These are phyloP conservation scores for Erysiphe pulchra DNA, from an alignment of 2,329 filamentous ascomycete genomes.

Conservation along the genomic window DNA sequence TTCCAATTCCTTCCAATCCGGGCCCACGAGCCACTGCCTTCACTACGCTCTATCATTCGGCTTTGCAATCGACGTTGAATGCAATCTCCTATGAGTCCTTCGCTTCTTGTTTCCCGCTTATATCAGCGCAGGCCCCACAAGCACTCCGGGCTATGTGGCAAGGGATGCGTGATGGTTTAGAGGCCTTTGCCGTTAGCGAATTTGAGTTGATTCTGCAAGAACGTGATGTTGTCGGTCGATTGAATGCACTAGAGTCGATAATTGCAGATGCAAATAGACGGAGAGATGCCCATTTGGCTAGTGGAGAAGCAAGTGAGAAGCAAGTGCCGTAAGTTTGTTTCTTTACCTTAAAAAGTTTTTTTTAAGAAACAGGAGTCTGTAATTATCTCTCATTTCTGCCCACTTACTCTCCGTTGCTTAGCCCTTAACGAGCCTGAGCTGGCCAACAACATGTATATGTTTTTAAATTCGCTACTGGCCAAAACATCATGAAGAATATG, in stretches of 20 bases:
- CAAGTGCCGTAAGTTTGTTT: no score
- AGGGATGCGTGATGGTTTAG: slow-evolving; percentile 30
- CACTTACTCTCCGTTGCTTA: no score
- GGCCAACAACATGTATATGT: no score
- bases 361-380: background rate
- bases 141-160: slow-evolving; percentile 28
- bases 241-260: slow-evolving; percentile 33
- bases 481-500: no score
- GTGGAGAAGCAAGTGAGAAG: background rate
- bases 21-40: slow-evolving; percentile 31
- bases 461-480: no score
- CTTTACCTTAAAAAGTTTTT: background rate
- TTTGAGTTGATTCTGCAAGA: slow-evolving; percentile 27
- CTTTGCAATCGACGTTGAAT: slow-evolving; percentile 26
- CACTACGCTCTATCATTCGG: slow-evolving; percentile 24
- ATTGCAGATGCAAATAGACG: slow-evolving; percentile 21
- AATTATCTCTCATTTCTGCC: no score
- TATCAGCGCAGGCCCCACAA: slow-evolving; percentile 23
- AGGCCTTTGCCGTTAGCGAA: slow-evolving; percentile 25
- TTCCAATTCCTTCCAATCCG: slow-evolving; percentile 12
- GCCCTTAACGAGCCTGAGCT: no score
- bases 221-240: slow-evolving; percentile 25
- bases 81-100: slow-evolving; percentile 31
- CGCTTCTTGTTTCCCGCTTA: slow-evolving; percentile 32
- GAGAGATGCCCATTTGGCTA: slow-evolving; percentile 2